Evolutionary conservation across 2,329 filamentous ascomycete species (phyloP).

Genomic region (Immersiporthe knoxdaviesiana): DNA sequence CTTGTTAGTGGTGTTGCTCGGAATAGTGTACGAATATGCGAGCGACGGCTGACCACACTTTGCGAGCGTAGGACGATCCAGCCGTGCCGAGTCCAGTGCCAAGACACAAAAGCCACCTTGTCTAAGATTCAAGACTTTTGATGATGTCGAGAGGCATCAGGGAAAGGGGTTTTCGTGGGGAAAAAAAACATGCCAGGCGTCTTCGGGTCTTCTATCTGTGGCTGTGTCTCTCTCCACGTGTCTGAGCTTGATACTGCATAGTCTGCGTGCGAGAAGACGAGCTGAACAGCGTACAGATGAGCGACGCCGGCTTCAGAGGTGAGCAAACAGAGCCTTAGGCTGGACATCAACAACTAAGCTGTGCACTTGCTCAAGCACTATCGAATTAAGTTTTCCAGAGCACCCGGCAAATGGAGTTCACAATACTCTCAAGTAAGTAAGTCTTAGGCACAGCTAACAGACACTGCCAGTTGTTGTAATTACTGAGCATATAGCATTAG

Average conservation of each 20-base stretch:
- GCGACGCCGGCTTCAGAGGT: background rate
- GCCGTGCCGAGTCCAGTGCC: background rate
- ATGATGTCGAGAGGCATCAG: background rate
- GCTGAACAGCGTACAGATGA: background rate
- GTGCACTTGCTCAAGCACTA: background rate
- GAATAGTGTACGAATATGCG: constrained; percentile 1
- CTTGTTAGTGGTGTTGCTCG: background rate
- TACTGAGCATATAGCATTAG: too few species aligned
- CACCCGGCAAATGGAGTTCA: background rate
- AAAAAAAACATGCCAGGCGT: background rate
- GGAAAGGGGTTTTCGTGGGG: background rate
- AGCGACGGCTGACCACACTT: background rate
- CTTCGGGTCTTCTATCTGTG: background rate
- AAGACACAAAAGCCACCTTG: background rate
- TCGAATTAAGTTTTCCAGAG: background rate
- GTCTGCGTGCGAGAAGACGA: background rate
- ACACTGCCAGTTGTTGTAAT: background rate
- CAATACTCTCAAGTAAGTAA: background rate
- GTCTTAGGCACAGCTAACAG: background rate
- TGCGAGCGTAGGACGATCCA: background rate
- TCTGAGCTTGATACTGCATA: background rate
- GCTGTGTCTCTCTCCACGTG: background rate
- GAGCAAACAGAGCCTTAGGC: background rate
- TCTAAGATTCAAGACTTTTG: background rate
- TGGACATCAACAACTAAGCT: background rate